phyloP scores from a whole-genome alignment of 371 early-diverging fungal genomes.

The Apophysomyces variabilis region DNA sequence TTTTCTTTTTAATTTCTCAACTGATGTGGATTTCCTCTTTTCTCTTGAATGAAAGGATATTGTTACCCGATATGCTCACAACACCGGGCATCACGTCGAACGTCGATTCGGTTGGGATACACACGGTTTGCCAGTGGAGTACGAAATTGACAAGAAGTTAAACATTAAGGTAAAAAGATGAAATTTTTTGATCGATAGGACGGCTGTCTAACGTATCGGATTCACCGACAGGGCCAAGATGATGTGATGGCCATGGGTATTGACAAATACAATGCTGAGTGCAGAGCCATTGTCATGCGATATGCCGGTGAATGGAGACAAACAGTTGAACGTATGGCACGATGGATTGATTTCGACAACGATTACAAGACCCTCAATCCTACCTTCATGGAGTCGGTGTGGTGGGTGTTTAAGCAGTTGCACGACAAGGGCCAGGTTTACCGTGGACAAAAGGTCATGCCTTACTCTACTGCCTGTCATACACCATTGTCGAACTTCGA shows the following conservation, averaged over 20 bases:
- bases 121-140: constrained; percentile 99
- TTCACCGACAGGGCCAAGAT: constrained; percentile 60
- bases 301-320: constrained; percentile 97
- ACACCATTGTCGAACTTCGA: constrained; percentile 99
- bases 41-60: constrained; percentile 76
- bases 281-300: constrained; percentile 98
- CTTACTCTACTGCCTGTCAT: constrained; percentile 96
- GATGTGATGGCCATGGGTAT: constrained; percentile 99
- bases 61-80: constrained; percentile 97
- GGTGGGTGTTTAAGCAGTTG: constrained; percentile 99
- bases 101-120: constrained; percentile 99
- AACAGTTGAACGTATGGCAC: constrained; percentile 98
- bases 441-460: constrained; percentile 98
- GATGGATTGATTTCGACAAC: constrained; percentile 99
- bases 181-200: not conserved
- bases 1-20: not conserved
- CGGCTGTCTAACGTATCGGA: constrained; percentile 7
- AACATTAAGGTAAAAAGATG: constrained; percentile 70
- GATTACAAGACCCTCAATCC: constrained; percentile 99
- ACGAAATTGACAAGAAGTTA: constrained; percentile 99
- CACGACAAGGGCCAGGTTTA: constrained; percentile 98
- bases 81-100: constrained; percentile 98
- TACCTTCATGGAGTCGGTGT: constrained; percentile 98
- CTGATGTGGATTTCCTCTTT: not conserved
- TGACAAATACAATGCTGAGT: constrained; percentile 98